Conservation (phyloP, 345 rosid genomes). For the Sapria himalayana region DNA sequence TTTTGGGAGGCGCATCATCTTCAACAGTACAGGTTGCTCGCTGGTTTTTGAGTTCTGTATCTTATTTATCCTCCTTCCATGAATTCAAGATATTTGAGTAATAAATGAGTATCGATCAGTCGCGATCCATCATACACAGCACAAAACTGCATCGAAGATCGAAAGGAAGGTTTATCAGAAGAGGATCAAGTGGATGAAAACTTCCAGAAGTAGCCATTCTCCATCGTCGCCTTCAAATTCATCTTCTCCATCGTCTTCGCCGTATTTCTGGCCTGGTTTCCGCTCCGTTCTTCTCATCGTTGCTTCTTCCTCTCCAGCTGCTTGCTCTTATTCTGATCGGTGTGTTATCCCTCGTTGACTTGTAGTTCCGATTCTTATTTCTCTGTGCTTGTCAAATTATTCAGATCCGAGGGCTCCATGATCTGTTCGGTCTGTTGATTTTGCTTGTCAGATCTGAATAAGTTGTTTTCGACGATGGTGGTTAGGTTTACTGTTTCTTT, state of each 20-base stretch:
- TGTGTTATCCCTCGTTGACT: conserved; percentile 16
- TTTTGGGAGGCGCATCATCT: no score
- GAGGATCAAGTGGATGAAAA: conserved; percentile 74
- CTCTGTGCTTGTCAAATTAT: no score
- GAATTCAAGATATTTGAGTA: no score
- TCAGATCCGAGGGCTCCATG: no score
- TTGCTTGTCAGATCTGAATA: conserved; percentile 15
- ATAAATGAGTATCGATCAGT: no score
- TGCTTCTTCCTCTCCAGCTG: conserved; percentile 66
- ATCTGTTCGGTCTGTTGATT: background rate
- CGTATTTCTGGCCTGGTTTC: conserved; percentile 69
- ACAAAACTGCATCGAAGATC: no score
- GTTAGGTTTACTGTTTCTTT: conserved; percentile 4
- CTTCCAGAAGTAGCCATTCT: conserved; percentile 62
- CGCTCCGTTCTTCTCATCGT: conserved; percentile 73
- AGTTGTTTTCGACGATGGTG: background rate
- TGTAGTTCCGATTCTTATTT: background rate
- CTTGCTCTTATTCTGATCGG: conserved; percentile 64
- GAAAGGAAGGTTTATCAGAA: no score
- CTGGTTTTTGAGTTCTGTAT: no score
- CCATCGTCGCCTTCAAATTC: conserved; percentile 37
- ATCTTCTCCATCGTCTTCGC: conserved; percentile 38
- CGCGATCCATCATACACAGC: no score
- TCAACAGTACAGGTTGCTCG: no score
- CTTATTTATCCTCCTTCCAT: no score